Conservation (phyloP, 768 basidiomycete genomes). For the Cystoderma amianthinum region DNA sequence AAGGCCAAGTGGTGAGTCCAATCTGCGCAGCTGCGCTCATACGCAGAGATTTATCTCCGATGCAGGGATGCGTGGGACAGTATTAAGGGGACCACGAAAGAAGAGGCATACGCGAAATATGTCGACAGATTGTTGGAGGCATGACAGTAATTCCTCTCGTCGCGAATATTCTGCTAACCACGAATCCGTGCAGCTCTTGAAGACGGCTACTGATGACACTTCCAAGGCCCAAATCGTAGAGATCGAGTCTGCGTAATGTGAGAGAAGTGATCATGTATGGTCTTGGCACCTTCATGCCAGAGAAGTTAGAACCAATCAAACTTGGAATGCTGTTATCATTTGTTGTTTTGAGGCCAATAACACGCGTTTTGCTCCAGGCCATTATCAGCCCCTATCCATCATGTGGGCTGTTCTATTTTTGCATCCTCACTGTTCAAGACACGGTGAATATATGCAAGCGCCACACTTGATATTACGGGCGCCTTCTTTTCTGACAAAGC, state of each 20-base stretch:
- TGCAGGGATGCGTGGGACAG: constrained; percentile 81
- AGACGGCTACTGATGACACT: constrained; percentile 39
- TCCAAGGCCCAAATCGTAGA: constrained; percentile 49
- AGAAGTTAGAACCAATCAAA: background rate
- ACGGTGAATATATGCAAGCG: no score
- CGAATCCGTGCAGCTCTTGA: constrained; percentile 43
- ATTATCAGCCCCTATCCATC: no score
- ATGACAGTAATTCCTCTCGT: constrained; percentile 12
- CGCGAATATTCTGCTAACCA: no score
- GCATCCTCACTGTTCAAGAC: no score
- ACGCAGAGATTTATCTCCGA: background rate
- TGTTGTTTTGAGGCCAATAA: background rate
- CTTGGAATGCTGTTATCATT: background rate
- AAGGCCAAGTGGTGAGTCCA: constrained; percentile 80
- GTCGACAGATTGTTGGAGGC: constrained; percentile 72
- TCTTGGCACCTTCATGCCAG: no score
- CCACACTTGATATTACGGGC: background rate
- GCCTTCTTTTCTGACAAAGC: background rate
- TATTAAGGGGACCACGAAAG: constrained; percentile 65
- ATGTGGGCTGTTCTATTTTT: no score
- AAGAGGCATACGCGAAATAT: constrained; percentile 68
- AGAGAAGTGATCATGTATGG: no score
- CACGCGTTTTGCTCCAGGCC: no score
- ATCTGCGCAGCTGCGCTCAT: background rate
- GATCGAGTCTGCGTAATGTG: constrained; percentile 43